Conservation (phyloP, 1,284 basidiomycete genomes). For the Irpex rosettiformis region DNA sequence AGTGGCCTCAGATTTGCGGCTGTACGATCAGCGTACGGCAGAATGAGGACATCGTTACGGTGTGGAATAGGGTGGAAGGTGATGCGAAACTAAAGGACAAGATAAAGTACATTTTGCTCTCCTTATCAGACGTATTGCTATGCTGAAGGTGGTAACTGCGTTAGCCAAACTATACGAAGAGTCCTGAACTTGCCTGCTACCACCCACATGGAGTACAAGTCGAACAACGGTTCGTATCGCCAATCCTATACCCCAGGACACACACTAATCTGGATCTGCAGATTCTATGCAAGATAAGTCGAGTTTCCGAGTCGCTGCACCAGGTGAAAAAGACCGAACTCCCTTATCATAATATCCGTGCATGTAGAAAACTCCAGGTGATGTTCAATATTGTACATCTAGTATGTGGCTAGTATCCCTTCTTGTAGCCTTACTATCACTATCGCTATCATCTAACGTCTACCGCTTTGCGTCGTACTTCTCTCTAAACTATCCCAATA, state of each 20-base stretch:
- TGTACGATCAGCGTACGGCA: slow-evolving; percentile 82
- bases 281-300: slow-evolving; percentile 84
- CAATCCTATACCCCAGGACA: background rate
- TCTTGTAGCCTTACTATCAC: slow-evolving; percentile 3
- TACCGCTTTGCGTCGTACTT: background rate
- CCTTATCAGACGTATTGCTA: background rate
- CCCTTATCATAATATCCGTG: slow-evolving; percentile 32
- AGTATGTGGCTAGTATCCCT: slow-evolving; percentile 3
- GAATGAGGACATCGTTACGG: slow-evolving; percentile 77
- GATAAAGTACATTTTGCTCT: slow-evolving; percentile 64
- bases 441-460: background rate
- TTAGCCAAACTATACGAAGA: slow-evolving; percentile 65
- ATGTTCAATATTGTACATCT: slow-evolving; percentile 5
- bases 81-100: slow-evolving; percentile 66
- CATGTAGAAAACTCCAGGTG: background rate
- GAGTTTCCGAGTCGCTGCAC: slow-evolving; percentile 59
- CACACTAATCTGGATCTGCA: slow-evolving; percentile 24
- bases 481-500: background rate
- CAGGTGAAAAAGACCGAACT: slow-evolving; percentile 39
- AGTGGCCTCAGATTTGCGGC: slow-evolving; percentile 78
- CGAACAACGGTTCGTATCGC: slow-evolving; percentile 68
- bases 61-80: slow-evolving; percentile 75
- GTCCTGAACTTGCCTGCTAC: slow-evolving; percentile 65
- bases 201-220: slow-evolving; percentile 83
- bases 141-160: slow-evolving; percentile 4